Conservation (phyloP, 2,329 filamentous ascomycete genomes). For the Aspergillus hortae region DNA sequence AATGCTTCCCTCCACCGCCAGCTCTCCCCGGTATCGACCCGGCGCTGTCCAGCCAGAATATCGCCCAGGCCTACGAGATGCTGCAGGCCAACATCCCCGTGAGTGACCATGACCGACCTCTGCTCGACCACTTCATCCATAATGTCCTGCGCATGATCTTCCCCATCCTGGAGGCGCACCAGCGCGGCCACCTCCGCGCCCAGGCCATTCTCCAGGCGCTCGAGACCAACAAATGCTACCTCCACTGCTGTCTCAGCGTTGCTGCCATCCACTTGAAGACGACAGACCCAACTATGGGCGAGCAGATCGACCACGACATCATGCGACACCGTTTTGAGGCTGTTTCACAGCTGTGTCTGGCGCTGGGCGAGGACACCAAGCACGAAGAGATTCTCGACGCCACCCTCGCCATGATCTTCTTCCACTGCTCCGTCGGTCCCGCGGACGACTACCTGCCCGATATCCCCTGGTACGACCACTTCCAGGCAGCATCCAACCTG, state of each 20-base stretch:
- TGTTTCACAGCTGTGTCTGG: constrained; percentile 79
- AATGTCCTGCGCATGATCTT: constrained; percentile 86
- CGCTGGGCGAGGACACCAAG: constrained; percentile 73
- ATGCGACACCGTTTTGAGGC: constrained; percentile 88
- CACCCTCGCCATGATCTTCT: constrained; percentile 91
- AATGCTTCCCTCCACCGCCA: constrained; percentile 52
- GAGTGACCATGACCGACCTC: constrained; percentile 78
- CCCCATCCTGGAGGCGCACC: constrained; percentile 85
- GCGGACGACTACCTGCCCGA: constrained; percentile 81
- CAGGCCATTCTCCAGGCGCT: constrained; percentile 84
- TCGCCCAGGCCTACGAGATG: constrained; percentile 49
- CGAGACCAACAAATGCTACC: constrained; percentile 85
- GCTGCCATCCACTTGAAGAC: constrained; percentile 89
- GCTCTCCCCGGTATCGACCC: constrained; percentile 31
- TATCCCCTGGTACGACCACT: constrained; percentile 96
- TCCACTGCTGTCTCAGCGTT: constrained; percentile 93
- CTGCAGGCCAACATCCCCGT: constrained; percentile 74
- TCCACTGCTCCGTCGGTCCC: constrained; percentile 87
- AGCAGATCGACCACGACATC: constrained; percentile 84
- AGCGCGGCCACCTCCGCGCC: constrained; percentile 74
- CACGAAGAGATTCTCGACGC: constrained; percentile 89
- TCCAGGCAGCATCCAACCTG: constrained; percentile 82
- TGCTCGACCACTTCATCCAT: constrained; percentile 87
- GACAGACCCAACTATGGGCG: constrained; percentile 61
- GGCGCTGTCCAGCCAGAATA: constrained; percentile 14